These are phyloP conservation scores for Candida loeiensis DNA, from an alignment of 805 yeast species.

Conservation along the genomic window DNA sequence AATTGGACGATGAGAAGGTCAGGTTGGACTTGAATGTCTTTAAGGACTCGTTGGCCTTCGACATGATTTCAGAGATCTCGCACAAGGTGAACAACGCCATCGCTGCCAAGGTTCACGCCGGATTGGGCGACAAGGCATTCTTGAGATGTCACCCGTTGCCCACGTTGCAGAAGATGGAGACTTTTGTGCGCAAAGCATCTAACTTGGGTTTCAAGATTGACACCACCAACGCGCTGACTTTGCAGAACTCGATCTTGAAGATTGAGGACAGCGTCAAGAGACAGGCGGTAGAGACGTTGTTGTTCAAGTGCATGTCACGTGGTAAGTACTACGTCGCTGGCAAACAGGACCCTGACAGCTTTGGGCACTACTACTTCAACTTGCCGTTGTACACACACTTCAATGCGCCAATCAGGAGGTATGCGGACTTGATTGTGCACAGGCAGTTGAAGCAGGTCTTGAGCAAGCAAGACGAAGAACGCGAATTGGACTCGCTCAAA, in stretches of 20 bases:
- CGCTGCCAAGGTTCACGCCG: conserved; percentile 74
- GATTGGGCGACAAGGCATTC: conserved; percentile 75
- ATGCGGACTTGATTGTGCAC: conserved; percentile 89
- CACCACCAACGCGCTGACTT: conserved; percentile 64
- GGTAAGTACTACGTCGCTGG: conserved; percentile 91
- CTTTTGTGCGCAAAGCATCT: conserved; percentile 68
- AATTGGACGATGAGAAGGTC: conserved; percentile 81
- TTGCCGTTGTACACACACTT: conserved; percentile 88
- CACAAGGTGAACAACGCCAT: conserved; percentile 80
- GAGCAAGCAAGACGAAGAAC: conserved; percentile 32
- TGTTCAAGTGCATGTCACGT: conserved; percentile 77
- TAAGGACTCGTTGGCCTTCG: conserved; percentile 52
- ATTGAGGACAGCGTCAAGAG: conserved; percentile 62
- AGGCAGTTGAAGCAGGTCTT: conserved; percentile 78
- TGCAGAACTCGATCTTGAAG: conserved; percentile 65
- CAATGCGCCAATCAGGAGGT: conserved; percentile 87
- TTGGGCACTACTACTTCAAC: conserved; percentile 77
- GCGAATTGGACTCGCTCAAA: conserved; percentile 64
- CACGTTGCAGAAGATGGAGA: conserved; percentile 72
- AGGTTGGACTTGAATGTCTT: conserved; percentile 70
- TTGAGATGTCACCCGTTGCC: conserved; percentile 88
- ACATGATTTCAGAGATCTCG: conserved; percentile 69
- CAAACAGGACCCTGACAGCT: conserved; percentile 71
- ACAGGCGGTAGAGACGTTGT: conserved; percentile 70
- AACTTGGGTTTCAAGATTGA: conserved; percentile 68